Conservation (phyloP, 208 protist species). For the Wallacemonas rigidus region DNA sequence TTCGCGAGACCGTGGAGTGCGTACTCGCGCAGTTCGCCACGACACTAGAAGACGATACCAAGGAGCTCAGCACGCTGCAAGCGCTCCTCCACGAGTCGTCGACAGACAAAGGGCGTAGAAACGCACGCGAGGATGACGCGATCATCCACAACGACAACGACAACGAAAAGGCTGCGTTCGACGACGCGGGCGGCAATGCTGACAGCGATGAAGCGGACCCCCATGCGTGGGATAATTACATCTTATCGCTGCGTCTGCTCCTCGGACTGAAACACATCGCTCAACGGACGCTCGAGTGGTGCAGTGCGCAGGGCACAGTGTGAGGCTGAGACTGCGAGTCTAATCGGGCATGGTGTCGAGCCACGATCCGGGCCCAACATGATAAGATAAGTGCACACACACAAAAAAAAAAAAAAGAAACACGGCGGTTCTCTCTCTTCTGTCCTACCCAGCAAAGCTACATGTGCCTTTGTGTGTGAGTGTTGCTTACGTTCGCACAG, state of each 20-base stretch:
- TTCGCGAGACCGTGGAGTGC: constrained; percentile 48
- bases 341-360: background rate
- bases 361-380: background rate
- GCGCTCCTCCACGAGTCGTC: background rate
- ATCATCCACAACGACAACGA: background rate
- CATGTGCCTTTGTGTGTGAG: too few species aligned
- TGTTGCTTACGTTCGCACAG: too few species aligned
- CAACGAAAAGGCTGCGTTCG: background rate
- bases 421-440: too few species aligned
- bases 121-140: background rate
- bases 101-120: background rate
- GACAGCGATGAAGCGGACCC: constrained; percentile 22
- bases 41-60: constrained; percentile 67
- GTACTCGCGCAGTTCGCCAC: constrained; percentile 66
- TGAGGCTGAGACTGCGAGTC: too few species aligned
- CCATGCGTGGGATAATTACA: constrained; percentile 35
- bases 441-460: too few species aligned
- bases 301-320: constrained; percentile 19
- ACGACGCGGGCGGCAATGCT: constrained; percentile 3
- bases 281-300: constrained; percentile 53
- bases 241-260: constrained; percentile 60
- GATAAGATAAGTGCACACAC: too few species aligned
- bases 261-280: constrained; percentile 80
- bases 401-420: too few species aligned
- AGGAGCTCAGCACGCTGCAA: constrained; percentile 31